Evolutionary conservation across 441 rosid genomes (phyloP).

Genomic region (Gossypium armourianum): DNA sequence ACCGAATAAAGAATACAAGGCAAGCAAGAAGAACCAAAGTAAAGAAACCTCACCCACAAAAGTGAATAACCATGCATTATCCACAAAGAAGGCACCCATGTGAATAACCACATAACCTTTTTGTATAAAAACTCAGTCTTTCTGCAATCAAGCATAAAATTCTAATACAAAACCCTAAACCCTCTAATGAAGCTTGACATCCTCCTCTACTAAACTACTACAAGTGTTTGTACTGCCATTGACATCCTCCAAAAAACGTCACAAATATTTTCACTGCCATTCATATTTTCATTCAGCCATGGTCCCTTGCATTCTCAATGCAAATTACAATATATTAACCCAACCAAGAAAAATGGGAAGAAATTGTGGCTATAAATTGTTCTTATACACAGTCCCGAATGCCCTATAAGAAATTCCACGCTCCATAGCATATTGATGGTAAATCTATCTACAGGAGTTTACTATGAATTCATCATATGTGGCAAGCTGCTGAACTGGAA

Average conservation of each 20-base stretch:
- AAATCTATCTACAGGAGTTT: not conserved
- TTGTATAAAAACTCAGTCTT: not conserved
- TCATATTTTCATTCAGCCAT: not conserved
- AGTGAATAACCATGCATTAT: not conserved
- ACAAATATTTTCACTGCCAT: not conserved
- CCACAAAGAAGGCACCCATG: not conserved
- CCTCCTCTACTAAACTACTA: not conserved
- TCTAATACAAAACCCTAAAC: not conserved
- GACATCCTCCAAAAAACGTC: not conserved
- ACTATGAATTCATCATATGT: not conserved
- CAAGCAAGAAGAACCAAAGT: not conserved
- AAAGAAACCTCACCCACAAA: not conserved
- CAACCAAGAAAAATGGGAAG: not conserved
- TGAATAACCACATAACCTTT: not conserved
- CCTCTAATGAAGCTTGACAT: slow-evolving; percentile 1
- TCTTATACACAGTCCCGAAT: not conserved
- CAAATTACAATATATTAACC: not conserved
- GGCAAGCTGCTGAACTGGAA: not conserved
- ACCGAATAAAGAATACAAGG: not conserved
- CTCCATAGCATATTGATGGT: not conserved
- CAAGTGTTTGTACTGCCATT: not conserved
- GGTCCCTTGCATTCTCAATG: not conserved
- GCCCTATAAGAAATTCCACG: not conserved
- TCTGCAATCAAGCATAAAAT: not conserved
- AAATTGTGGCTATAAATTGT: not conserved